These are phyloP conservation scores for Sporothrix dimorphospora DNA, from an alignment of 2,329 filamentous ascomycete genomes.

Conservation along the genomic window DNA sequence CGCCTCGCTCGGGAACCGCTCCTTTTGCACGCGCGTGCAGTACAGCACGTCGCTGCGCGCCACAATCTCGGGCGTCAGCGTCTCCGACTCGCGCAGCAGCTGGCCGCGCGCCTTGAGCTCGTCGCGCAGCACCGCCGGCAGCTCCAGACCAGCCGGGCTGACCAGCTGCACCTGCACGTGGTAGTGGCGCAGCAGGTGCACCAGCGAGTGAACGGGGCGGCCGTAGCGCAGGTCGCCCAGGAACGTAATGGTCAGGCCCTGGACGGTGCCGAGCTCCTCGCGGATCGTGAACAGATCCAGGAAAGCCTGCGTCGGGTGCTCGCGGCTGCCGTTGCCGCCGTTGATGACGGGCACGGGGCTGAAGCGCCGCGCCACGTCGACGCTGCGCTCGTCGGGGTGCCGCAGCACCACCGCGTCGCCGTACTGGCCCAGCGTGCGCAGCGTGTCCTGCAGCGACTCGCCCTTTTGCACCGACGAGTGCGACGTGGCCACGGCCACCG, in stretches of 20 bases:
- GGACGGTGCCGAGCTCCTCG: constrained; percentile 94
- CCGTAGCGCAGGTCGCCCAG: constrained; percentile 91
- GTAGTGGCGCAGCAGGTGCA: constrained; percentile 94
- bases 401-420: constrained; percentile 94
- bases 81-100: constrained; percentile 73
- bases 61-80: constrained; percentile 84
- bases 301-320: constrained; percentile 97
- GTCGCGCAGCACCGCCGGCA: constrained; percentile 75
- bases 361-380: constrained; percentile 81
- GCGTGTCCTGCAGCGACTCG: constrained; percentile 88
- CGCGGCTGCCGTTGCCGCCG: constrained; percentile 91
- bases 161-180: constrained; percentile 93
- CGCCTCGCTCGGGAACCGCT: constrained; percentile 80
- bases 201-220: constrained; percentile 90
- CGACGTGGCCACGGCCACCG: constrained; percentile 77
- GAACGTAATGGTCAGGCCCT: constrained; percentile 94
- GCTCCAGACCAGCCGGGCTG: constrained; percentile 73
- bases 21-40: constrained; percentile 95
- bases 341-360: constrained; percentile 94
- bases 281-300: constrained; percentile 97
- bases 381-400: constrained; percentile 81
- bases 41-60: constrained; percentile 89
- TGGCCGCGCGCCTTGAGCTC: constrained; percentile 74
- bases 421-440: constrained; percentile 92
- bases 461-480: constrained; percentile 93